phyloP scores from a whole-genome alignment of 495 filamentous ascomycete genomes.

The Aspergillus campestris region DNA sequence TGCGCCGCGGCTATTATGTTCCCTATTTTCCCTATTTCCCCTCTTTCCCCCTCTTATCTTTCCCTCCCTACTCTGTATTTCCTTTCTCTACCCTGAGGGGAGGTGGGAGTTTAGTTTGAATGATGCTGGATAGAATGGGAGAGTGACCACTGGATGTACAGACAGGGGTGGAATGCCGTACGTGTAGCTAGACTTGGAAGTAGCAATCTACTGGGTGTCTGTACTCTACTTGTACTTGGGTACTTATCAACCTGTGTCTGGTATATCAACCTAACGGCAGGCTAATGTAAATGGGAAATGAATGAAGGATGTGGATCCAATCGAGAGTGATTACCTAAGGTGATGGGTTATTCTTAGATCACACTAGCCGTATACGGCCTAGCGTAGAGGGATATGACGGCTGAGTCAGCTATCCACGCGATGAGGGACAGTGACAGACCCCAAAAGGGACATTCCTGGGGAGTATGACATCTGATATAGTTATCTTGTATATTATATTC shows the following conservation, averaged over 20 bases:
- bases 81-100: constrained; percentile 1
- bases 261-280: too few relatives aligned
- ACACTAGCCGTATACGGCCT: not conserved
- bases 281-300: not conserved
- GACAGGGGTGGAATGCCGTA: too few relatives aligned
- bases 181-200: too few relatives aligned
- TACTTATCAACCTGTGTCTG: too few relatives aligned
- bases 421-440: too few relatives aligned
- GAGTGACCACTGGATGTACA: not conserved
- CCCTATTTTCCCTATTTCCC: constrained; percentile 2
- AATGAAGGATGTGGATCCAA: not conserved
- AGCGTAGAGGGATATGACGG: not conserved
- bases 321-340: too few relatives aligned
- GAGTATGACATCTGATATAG: too few relatives aligned
- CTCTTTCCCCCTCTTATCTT: constrained; percentile 5
- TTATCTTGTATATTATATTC: too few relatives aligned
- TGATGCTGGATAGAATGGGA: not conserved
- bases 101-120: not conserved
- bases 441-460: too few relatives aligned
- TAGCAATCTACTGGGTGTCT: too few relatives aligned
- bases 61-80: not conserved
- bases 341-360: not conserved
- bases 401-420: too few relatives aligned
- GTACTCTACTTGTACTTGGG: too few relatives aligned
- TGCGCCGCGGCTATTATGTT: not conserved